Evolutionary conservation across 2,329 filamentous ascomycete species (phyloP).

Genomic region (Fusarium austroafricanum): DNA sequence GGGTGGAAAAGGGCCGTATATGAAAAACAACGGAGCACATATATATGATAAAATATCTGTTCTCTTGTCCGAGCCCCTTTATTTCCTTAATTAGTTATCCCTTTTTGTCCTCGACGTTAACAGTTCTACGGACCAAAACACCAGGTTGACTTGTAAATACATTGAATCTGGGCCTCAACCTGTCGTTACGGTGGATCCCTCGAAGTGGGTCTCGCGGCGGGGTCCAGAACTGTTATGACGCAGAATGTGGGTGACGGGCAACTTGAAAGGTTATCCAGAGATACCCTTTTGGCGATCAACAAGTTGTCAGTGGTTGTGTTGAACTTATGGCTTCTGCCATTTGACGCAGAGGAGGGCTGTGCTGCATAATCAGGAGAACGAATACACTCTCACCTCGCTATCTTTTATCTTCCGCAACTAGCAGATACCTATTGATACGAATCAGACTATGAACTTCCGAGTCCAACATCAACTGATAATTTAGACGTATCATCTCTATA

Average conservation of each 20-base stretch:
- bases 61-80: background rate
- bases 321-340: constrained; percentile 12
- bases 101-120: background rate
- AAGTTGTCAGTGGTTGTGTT: constrained; percentile 14
- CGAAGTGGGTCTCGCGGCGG: background rate
- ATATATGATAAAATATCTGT: background rate
- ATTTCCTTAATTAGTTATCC: background rate
- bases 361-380: background rate
- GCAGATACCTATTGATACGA: background rate
- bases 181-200: background rate
- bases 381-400: background rate
- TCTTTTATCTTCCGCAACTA: background rate
- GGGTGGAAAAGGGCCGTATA: background rate
- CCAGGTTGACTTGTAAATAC: background rate
- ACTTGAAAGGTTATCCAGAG: constrained; percentile 1
- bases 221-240: constrained; percentile 17
- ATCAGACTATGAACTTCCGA: background rate
- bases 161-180: background rate
- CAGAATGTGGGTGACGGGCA: constrained; percentile 7
- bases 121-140: constrained; percentile 2
- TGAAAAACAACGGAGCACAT: background rate
- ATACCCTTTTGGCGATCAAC: constrained; percentile 12
- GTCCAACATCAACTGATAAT: background rate
- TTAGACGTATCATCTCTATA: background rate
- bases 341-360: constrained; percentile 2